Evolutionary conservation across 805 yeast genomes (phyloP).

Genomic region (Schizosaccharomyces octosporus): DNA sequence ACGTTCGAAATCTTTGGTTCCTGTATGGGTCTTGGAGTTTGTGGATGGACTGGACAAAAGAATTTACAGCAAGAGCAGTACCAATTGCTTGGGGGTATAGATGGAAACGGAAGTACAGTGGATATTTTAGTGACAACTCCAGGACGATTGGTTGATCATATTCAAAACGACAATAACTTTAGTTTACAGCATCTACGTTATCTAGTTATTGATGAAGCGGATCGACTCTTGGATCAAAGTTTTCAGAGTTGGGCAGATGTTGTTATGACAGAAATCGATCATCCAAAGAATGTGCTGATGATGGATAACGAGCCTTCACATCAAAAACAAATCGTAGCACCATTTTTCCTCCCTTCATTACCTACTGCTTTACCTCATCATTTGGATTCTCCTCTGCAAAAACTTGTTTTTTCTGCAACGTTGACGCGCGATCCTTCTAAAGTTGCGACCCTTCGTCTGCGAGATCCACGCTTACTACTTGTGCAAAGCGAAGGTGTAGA

Average conservation of each 20-base stretch:
- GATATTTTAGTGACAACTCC: constrained; percentile 16
- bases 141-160: constrained; percentile 66
- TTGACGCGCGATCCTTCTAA: constrained; percentile 81
- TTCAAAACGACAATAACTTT: constrained; percentile 80
- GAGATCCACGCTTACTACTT: constrained; percentile 47
- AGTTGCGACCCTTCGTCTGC: constrained; percentile 42
- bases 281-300: not conserved
- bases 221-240: constrained; percentile 70
- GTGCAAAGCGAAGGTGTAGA: constrained; percentile 25
- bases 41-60: constrained; percentile 64
- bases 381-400: constrained; percentile 19
- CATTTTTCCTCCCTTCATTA: not conserved
- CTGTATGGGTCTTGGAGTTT: constrained; percentile 41
- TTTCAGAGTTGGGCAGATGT: constrained; percentile 77
- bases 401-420: constrained; percentile 77
- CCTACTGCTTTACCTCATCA: not conserved
- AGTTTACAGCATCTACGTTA: constrained; percentile 51
- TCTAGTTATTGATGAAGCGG: constrained; percentile 92
- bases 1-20: constrained; percentile 34
- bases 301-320: not conserved
- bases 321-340: not conserved
- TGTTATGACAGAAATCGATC: constrained; percentile 12
- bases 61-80: constrained; percentile 35
- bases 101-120: constrained; percentile 10
- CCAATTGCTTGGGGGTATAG: constrained; percentile 13